Conservation (phyloP, 2,329 filamentous ascomycete species). For the Mollisia scopiformis region DNA sequence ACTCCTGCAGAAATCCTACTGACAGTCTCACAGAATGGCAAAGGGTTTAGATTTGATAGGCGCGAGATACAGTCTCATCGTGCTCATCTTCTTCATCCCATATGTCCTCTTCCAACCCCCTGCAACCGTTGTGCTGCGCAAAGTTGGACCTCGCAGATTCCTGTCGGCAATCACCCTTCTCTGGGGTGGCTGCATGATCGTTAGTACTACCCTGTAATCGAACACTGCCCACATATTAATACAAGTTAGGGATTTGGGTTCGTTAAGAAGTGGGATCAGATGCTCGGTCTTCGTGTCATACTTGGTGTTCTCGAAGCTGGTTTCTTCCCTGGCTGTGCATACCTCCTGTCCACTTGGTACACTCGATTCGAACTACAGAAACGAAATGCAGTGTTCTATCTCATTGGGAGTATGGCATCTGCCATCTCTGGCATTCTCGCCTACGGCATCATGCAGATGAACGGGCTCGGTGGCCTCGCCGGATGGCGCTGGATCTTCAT, state of each 20-base stretch:
- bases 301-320: conserved; percentile 35
- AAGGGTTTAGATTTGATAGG: conserved; percentile 18
- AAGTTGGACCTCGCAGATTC: conserved; percentile 63
- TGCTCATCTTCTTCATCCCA: conserved; percentile 71
- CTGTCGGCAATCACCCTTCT: conserved; percentile 50
- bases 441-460: conserved; percentile 59
- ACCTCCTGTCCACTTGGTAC: conserved; percentile 46
- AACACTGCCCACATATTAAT: no score
- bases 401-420: conserved; percentile 67
- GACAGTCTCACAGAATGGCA: conserved; percentile 20
- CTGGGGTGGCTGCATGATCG: conserved; percentile 48
- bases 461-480: conserved; percentile 31
- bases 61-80: conserved; percentile 16
- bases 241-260: conserved; percentile 41
- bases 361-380: conserved; percentile 67
- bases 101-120: conserved; percentile 75
- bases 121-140: conserved; percentile 69
- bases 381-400: conserved; percentile 70
- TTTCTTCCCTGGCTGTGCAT: conserved; percentile 44
- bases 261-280: conserved; percentile 32
- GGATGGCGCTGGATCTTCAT: conserved; percentile 52
- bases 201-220: conserved; percentile 13
- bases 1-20: neutral
- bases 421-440: conserved; percentile 71
- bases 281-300: conserved; percentile 32